Base-by-base conservation (phyloP, 306 rosid genomes). In the Lithocarpus polystachyus region DNA sequence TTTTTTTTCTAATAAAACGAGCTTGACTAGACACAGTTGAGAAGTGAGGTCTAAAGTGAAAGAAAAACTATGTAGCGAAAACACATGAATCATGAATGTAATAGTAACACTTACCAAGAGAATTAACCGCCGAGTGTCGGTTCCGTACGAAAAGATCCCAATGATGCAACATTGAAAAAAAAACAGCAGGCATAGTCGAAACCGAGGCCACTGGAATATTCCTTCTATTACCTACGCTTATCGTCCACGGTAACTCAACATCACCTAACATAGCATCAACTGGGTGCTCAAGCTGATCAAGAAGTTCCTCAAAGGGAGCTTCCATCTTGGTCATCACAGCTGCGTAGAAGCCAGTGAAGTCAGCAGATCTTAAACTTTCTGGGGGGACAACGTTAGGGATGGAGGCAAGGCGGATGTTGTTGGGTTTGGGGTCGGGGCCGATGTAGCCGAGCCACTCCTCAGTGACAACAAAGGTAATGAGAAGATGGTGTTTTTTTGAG, bases 361-460 rank as follows among this genome's bases (percentile, higher is more conserved):
- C 70, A 5, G 26, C 5, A 1, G 68, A 64, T 22, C 69, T 71
- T 8, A 73, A 45, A 14, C 75, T 60, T 72, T 82, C 82, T 5
- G 85, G 60, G 1, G 79, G 85, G 19, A 82, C 65, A 13, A 82
- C 80, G 57, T 78, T 78, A 15, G 80, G 86, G 0, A 82, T 74
- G 19, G 80, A 55, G 18, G 59, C 23, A 48, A 82, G 74, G 28
- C 14, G 9, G 55, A 82, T 51, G 54, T 73, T 53, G 23, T 78
- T 3, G 6, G 79, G 69, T 19, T 43, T 56, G 2, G 86, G 57
- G 2, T 78, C 60, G 13, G 70, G 20, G 22, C 71, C 43, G 13
- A 74, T 48, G 73, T 73, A 57, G 72, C 73, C 73, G 22, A 67
- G 68, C 86, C 86, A 82, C 60, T 78, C 82, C 17, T 78, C 73